phyloP scores from a whole-genome alignment of 176 grass and related monocot genomes.

The Neostapfia colusana region DNA sequence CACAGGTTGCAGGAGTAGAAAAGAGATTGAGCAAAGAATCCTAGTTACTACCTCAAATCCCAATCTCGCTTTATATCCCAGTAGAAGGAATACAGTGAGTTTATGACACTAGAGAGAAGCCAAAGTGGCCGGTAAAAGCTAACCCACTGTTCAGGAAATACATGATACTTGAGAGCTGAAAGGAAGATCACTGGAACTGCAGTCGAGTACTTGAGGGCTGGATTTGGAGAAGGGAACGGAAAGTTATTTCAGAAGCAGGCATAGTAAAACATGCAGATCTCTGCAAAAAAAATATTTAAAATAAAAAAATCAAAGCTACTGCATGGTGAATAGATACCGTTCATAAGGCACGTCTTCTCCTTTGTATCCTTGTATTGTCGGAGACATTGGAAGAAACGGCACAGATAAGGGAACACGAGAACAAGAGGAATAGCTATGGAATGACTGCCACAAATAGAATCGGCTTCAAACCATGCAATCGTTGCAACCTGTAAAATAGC shows the following conservation, averaged over 20 bases:
- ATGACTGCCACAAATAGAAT: constrained; percentile 97
- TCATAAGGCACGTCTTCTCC: constrained; percentile 84
- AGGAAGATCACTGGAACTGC: constrained; percentile 90
- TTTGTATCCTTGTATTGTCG: constrained; percentile 96
- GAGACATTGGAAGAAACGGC: constrained; percentile 93
- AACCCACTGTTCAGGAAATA: constrained; percentile 68
- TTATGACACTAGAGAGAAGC: constrained; percentile 86
- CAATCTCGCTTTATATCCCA: constrained; percentile 97
- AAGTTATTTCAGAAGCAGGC: constrained; percentile 28
- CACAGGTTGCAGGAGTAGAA: not conserved
- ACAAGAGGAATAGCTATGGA: constrained; percentile 92
- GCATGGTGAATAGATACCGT: constrained; percentile 58
- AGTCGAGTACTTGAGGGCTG: constrained; percentile 96
- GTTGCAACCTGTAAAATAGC: constrained; percentile 73
- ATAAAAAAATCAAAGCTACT: not conserved
- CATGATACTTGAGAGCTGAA: constrained; percentile 96
- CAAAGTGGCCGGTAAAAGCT: constrained; percentile 87
- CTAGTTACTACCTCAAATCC: constrained; percentile 90
- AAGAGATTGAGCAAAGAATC: constrained; percentile 19
- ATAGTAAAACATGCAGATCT: constrained; percentile 27
- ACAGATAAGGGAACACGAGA: constrained; percentile 91
- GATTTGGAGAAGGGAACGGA: constrained; percentile 9
- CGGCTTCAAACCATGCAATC: constrained; percentile 98
- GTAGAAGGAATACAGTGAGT: constrained; percentile 94
- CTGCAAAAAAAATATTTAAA: not conserved